Evolutionary conservation across 2,329 filamentous ascomycete genomes (phyloP).

Genomic region (Chaetomium strumarium): DNA sequence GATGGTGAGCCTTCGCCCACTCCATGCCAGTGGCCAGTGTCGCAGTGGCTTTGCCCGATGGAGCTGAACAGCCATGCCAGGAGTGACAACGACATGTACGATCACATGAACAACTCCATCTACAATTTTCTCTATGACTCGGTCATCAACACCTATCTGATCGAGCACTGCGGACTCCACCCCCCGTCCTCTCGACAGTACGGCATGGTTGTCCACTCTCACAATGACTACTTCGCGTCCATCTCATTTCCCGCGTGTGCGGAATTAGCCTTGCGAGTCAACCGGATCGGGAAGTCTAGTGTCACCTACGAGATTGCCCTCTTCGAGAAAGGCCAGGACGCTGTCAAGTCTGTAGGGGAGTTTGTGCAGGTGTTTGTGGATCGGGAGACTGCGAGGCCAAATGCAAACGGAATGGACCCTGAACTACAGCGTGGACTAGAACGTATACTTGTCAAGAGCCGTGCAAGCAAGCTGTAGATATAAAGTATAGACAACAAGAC

Average conservation of each 20-base stretch:
- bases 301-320: constrained; percentile 87
- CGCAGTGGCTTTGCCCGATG: not conserved
- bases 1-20: constrained; percentile 56
- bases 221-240: constrained; percentile 78
- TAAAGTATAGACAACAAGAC: no score
- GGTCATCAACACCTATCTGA: constrained; percentile 82
- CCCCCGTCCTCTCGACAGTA: constrained; percentile 67
- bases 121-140: constrained; percentile 88
- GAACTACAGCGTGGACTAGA: constrained; percentile 51
- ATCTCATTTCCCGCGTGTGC: constrained; percentile 77
- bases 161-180: constrained; percentile 67
- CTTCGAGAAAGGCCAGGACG: constrained; percentile 67
- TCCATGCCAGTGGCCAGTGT: not conserved
- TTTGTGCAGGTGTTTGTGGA: constrained; percentile 90
- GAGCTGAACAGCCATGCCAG: constrained; percentile 36
- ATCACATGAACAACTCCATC: constrained; percentile 86
- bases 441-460: constrained; percentile 10
- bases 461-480: constrained; percentile 17
- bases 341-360: constrained; percentile 77
- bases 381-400: constrained; percentile 62
- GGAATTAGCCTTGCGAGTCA: constrained; percentile 75
- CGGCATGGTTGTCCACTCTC: constrained; percentile 77
- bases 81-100: constrained; percentile 93
- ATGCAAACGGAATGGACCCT: constrained; percentile 55
- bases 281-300: constrained; percentile 77